A percentile compares a stretch with the other conserved stretches of the same genome.
phyloP scores from a whole-genome alignment of 176 grass and related monocot species.

The Cocos nucifera region DNA sequence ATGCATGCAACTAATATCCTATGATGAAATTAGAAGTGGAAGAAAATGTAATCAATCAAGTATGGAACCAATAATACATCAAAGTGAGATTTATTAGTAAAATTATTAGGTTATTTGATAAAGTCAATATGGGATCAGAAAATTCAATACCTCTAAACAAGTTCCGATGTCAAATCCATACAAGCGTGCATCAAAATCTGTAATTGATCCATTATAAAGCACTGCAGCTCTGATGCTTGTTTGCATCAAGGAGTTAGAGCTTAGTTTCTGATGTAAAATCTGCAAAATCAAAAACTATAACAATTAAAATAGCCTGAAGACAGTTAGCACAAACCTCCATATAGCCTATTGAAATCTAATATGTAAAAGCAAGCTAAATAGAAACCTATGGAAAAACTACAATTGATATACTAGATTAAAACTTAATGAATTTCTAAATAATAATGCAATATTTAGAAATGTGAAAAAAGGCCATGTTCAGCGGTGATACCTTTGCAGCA shows the following conservation, averaged over 20 bases:
- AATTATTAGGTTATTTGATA: too few species aligned
- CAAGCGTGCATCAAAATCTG: conserved; percentile 63
- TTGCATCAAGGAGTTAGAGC: conserved; percentile 33
- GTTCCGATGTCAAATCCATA: conserved; percentile 76
- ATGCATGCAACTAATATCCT: too few species aligned
- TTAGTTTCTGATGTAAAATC: conserved; percentile 70
- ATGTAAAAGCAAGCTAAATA: too few species aligned
- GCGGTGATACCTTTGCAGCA: conserved; percentile 62
- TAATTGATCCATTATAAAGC: conserved; percentile 85
- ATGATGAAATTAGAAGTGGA: too few species aligned
- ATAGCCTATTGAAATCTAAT: too few species aligned
- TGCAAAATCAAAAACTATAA: conserved; percentile 19
- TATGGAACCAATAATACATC: too few species aligned
- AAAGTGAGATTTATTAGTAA: too few species aligned
- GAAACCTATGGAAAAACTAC: too few species aligned
- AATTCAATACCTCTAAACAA: conserved; percentile 65
- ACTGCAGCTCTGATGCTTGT: conserved; percentile 40
- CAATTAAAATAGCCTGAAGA: conserved; percentile 4
- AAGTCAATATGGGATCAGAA: background rate
- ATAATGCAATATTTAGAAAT: background rate
- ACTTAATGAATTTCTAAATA: too few species aligned
- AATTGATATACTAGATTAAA: too few species aligned
- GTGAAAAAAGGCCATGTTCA: background rate
- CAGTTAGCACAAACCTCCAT: too few species aligned
- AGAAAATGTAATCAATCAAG: too few species aligned